These are phyloP conservation scores for Zalerion maritima DNA, from an alignment of 495 filamentous ascomycete species.

Conservation along the genomic window DNA sequence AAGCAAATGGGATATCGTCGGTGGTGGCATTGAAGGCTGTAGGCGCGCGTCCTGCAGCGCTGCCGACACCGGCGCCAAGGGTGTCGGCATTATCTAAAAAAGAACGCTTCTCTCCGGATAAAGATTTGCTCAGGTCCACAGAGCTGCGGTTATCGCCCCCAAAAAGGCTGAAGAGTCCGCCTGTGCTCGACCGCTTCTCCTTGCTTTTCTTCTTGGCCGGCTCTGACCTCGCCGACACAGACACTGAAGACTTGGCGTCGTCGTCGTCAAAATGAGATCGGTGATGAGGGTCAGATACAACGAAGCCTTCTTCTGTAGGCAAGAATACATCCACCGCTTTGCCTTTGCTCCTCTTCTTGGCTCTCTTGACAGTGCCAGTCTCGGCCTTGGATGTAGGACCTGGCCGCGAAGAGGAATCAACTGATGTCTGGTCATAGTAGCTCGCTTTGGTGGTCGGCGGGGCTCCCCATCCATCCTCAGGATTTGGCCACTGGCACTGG, in stretches of 20 bases:
- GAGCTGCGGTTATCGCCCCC: constrained; percentile 5
- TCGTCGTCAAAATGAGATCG: too few relatives aligned
- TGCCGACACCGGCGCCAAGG: constrained; percentile 46
- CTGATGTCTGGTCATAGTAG: too few relatives aligned
- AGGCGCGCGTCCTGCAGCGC: constrained; percentile 24
- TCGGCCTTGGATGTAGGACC: constrained; percentile 2
- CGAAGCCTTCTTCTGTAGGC: constrained; percentile 15
- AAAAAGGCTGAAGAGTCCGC: constrained; percentile 20
- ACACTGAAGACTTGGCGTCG: constrained; percentile 26
- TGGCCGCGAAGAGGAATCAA: constrained; percentile 14
- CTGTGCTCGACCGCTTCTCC: constrained; percentile 14
- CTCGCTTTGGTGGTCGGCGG: too few relatives aligned
- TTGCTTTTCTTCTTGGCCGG: constrained; percentile 17
- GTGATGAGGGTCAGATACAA: constrained; percentile 23
- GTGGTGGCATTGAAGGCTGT: constrained; percentile 28
- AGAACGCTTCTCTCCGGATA: constrained; percentile 31
- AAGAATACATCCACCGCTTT: constrained; percentile 6
- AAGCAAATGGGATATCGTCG: too few relatives aligned
- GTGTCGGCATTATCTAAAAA: constrained; percentile 51
- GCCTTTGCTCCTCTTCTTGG: constrained; percentile 7
- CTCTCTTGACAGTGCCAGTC: constrained; percentile 8
- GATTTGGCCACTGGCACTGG: too few relatives aligned
- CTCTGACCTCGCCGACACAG: constrained; percentile 15
- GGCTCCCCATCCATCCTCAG: too few relatives aligned
- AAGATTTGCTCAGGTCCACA: constrained; percentile 15